Base-by-base conservation (phyloP, 2,329 filamentous ascomycete genomes). In the Microdochium paspali region DNA sequence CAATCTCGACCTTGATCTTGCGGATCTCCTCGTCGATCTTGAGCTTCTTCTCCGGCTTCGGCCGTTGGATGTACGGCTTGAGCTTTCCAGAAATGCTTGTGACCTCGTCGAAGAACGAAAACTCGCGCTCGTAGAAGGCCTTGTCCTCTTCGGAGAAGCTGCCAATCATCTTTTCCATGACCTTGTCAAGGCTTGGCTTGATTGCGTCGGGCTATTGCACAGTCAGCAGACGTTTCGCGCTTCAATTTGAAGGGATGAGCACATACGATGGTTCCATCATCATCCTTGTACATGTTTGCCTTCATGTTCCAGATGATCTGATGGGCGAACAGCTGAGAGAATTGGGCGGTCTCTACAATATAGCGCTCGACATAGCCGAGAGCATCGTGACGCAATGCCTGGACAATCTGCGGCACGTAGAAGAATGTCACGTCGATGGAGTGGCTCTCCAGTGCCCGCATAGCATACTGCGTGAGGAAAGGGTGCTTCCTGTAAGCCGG, bases 271-370 rank as follows among this genome's bases (percentile, higher is more conserved):
- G 85, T 81, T 13, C 85, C 90, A 55, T 96, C 89, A 58, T 98
- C 91, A 54, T 98, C 94, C 65, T 96, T 98, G 75, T 87, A 98
- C 1, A 90, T 87, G 64, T 98, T 99, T 26, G 93, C 93, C 65
- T 97, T 98, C 85, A 99, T 98, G 64, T 98, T 99, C 93, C 94
- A 99, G 61, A 99, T 98, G 55, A 98, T 97, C 60, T 99, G 93
- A 64, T 99, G 94, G 2, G 94, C 91, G 66, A 98, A 98, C 9
- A 97, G 71, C 65, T 97, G 93, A n/a, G 93, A 97, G 60, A 95
- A 90, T 58, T 94, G 91, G 1, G 90, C 93, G 1, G 94, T 96
- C 68, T 99, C 93, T 15, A 97, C 76, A 47, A 98, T 97, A 61
- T 96, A 98, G 42, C 91, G 80, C 66, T 96, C 90, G 2, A 96